Base-by-base conservation (phyloP, 2,329 filamentous ascomycete species). In the Colletotrichum cordylinicola region DNA sequence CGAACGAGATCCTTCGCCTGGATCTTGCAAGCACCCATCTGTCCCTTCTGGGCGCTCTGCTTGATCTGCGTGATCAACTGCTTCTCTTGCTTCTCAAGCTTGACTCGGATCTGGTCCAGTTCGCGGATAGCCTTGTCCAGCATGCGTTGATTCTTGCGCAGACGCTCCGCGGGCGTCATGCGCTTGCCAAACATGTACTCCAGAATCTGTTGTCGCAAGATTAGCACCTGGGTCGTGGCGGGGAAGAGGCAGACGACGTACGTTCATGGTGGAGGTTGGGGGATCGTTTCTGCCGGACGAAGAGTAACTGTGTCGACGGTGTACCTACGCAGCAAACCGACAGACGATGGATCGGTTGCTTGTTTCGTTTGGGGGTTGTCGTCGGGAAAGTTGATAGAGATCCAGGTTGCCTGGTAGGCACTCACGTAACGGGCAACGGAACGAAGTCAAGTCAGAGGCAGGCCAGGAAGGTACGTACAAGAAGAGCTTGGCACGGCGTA, bases 101-200 rank as follows among this genome's bases (percentile, higher is more conserved):
- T 99, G 78, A 96, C 93, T 74, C 97, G 92, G 85, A 98, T 96
- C 78, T 98, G 94, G 83, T 99, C 97, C 69, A 99, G 91, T 85
- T 99, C 97, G 80, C 97, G 93, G 82, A 98, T 97, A 13, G 97
- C 98, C 89, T 98, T 98, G 86, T 99, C 97, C 78, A 99, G 93
- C 80, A 97, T 96, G 81, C 97, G 93, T 87, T 98, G 97, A 86
- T 99, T 98, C 90, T 96, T 96, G 85, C 95, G 93, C 84, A 96
- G 89, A 84, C 95, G 94, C 90, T 97, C 94, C 29, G 96, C 95
- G 6, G 97, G 96, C 89, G 97, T 99, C 92, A 98, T 98, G 86
- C 97, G 97, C 91, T 98, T 98, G 80, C 97, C 97, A 83, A 99
- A 99, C 52, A 96, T 96, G 96, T 97, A 99, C 91, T 99, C 97